Conservation (phyloP, 495 filamentous ascomycete genomes). For the Trichocladium antarcticum region DNA sequence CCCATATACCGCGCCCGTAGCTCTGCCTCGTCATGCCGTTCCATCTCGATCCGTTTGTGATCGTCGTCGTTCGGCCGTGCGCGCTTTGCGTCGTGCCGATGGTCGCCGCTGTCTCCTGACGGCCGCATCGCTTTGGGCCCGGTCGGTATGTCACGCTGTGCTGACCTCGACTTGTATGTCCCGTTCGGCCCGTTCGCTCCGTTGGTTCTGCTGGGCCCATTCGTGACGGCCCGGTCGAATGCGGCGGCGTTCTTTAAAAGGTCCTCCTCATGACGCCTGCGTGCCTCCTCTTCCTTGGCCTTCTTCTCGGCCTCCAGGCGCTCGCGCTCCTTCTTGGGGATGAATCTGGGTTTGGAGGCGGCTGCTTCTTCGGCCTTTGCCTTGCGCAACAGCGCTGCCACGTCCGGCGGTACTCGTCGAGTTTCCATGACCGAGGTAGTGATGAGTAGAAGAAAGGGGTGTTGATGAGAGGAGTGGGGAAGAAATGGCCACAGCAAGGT, state of each 20-base stretch:
- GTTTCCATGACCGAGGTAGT: conserved; percentile 1
- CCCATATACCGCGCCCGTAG: conserved; percentile 88
- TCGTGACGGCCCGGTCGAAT: neutral
- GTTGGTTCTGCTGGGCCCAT: conserved; percentile 19
- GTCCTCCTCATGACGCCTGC: conserved; percentile 27
- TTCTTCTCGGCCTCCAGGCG: conserved; percentile 75
- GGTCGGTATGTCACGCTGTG: conserved; percentile 48
- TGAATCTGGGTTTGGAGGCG: conserved; percentile 71
- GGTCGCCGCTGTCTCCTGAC: conserved; percentile 25
- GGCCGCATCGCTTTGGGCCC: conserved; percentile 68
- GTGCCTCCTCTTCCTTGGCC: conserved; percentile 70
- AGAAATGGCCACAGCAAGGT: too few species aligned
- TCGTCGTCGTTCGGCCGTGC: conserved; percentile 23
- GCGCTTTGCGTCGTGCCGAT: conserved; percentile 19
- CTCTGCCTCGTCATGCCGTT: conserved; percentile 66
- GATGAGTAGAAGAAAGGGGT: neutral
- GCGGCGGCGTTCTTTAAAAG: neutral
- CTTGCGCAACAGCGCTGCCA: conserved; percentile 40
- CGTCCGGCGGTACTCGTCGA: conserved; percentile 34
- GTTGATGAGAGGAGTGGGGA: neutral
- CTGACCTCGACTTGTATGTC: conserved; percentile 5
- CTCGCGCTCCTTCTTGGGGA: conserved; percentile 83
- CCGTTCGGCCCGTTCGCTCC: neutral
- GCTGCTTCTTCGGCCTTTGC: conserved; percentile 36
- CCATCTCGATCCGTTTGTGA: conserved; percentile 48